Base-by-base conservation (phyloP, 1,284 basidiomycete species). In the Papiliotrema terrestris region DNA sequence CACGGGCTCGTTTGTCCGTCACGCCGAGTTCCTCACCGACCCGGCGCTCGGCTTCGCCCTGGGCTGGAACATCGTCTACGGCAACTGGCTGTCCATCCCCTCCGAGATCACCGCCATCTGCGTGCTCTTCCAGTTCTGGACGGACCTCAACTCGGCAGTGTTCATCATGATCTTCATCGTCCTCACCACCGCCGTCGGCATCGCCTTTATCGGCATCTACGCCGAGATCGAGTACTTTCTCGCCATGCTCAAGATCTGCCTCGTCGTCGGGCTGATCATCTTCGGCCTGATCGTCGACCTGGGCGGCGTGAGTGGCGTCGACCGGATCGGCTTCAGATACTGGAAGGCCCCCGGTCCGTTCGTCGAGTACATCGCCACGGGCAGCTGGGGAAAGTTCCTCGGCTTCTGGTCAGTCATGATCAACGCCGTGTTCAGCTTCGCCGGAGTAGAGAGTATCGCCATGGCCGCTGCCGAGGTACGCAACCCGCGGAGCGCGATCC, bases 11-110 rank as follows among this genome's bases (percentile, higher is more conserved):
- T 69, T 65, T 50, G 58, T 67, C n/a, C 56, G 60, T 2, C 61
- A 61, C 43, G 60, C 65, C 17, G 66, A 68, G 49, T 44, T 59
- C 42, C 90, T 90, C 69, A 85, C 91, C 25, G 84, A 89, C 67
- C 85, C 86, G 5, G 86, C 89, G 2, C 80, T 91, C 56, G 86
- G 86, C 1, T 91, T 91, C 66, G 83, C 88, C 15, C 84, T 88
- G 83, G 88, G 88, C 55, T 91, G 86, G 67, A 66, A 68, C 42
- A 57, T 65, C n/a, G 60, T 61, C 8, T 65, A 65, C 37, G 59
- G 60, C 9, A 63, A 63, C 54, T 56, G 54, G 58, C 52, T 65
- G 8, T 65, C 61, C 17, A 59, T 67, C 15, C 63, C 62, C 2
- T 57, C 59, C 2, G 63, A 65, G 43, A 65, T 67, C 47, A 38